Percentiles rank a stretch among this genome's conserved stretches.
phyloP scores from a whole-genome alignment of 2,329 filamentous ascomycete genomes.

The Alternaria ethzedia region DNA sequence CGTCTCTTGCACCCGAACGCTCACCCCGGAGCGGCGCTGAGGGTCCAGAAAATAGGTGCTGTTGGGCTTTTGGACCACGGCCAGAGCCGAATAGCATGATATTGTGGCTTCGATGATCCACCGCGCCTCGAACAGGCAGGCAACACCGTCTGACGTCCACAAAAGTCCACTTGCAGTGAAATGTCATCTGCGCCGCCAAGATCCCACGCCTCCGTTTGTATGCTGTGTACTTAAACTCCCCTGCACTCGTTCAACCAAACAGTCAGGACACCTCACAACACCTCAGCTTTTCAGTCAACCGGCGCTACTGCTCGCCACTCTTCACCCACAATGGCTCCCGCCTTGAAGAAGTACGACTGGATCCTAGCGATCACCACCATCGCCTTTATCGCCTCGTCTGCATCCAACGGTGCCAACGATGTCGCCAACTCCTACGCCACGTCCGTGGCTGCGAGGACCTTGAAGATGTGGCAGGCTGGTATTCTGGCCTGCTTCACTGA shows the following conservation, averaged over 20 bases:
- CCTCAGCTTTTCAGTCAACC: not conserved
- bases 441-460: constrained; percentile 53
- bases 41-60: not conserved
- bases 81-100: not conserved
- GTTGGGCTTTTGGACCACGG: not conserved
- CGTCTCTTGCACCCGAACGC: not conserved
- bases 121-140: not conserved
- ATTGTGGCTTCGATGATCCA: constrained; percentile 8
- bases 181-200: not conserved
- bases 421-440: constrained; percentile 62
- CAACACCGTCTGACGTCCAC: not conserved
- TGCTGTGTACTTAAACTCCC: constrained; percentile 5
- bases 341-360: constrained; percentile 44
- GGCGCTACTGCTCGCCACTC: constrained; percentile 1
- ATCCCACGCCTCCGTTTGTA: not conserved
- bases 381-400: constrained; percentile 44
- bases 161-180: not conserved
- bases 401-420: constrained; percentile 57
- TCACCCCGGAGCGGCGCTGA: not conserved
- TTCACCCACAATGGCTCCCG: constrained; percentile 9
- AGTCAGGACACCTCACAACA: not conserved
- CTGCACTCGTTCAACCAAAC: not conserved
- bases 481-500: constrained; percentile 58
- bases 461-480: constrained; percentile 61
- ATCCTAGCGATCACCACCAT: constrained; percentile 51